Base-by-base conservation (phyloP, 2,329 filamentous ascomycete species). In the Fusarium nodosum region DNA sequence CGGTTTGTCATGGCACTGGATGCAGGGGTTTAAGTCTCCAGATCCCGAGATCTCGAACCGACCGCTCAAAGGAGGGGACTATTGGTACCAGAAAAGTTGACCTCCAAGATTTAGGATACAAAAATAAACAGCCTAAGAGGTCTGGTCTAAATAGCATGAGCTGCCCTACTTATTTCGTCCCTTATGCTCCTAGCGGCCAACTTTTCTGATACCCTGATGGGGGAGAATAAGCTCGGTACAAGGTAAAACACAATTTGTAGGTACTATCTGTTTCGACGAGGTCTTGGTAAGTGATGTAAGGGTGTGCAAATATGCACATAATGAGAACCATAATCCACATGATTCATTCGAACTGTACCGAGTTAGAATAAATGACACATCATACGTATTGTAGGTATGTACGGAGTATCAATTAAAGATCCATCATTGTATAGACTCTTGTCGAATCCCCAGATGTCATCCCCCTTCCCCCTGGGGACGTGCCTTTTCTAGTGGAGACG, bases 401-500 rank as follows among this genome's bases (percentile, higher is more conserved):
- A 24, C 7, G 15, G n/a, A 22, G 5, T n/a, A 22, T 44, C 22
- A n/a, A 44, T 33, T 24, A 24, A n/a, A 44, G 36, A 31, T 44
- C 36, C 51, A 24, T 54, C 39, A 20, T n/a, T 54, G 11, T 53
- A 31, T 38, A 36, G 53, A 61, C 24, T 36, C 18, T n/a, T n/a
- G 28, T 41, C 30, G 34, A 44, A 44, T 44, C 34, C 57, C 41
- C 45, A 56, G 52, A 56, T 36, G 31, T 55, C 31, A 36, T 50
- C 30, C 45, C 30, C 45, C 57, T 38, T 31, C 22, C 53, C 53
- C 61, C 66, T 46, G 62, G 58, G 57, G 53, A 53, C 42, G 52
- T 39, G 22, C 33, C 38, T 50, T 31, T 51, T 31, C 26, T 63
- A 68, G 63, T 68, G 67, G 67, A 62, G 47, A 60, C 57, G 66